Conservation (phyloP, 371 early-diverging fungal species). For the Cokeromyces recurvatus region DNA sequence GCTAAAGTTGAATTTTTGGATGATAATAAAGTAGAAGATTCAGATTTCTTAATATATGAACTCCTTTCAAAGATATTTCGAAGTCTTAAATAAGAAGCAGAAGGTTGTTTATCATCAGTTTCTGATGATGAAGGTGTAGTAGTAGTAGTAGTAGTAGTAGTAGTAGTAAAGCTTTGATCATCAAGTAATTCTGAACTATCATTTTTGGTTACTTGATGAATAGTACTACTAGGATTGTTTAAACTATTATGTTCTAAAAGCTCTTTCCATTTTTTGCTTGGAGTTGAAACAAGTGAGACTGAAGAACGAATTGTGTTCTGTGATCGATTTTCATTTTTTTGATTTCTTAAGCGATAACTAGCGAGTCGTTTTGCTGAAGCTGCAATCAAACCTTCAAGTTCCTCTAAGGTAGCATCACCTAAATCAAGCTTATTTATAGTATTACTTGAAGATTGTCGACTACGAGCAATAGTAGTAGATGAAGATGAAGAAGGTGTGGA, state of each 20-base stretch:
- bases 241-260: no score
- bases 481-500: slow-evolving; percentile 4
- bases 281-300: no score
- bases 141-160: not conserved
- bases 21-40: slow-evolving; percentile 7
- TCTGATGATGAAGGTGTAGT: not conserved
- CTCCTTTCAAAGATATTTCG: slow-evolving; percentile 23
- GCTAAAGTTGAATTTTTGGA: no score
- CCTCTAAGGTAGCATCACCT: slow-evolving; percentile 39
- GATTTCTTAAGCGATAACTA: slow-evolving; percentile 28
- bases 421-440: slow-evolving; percentile 18
- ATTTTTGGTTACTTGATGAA: no score
- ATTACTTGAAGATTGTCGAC: not conserved
- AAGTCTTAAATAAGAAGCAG: slow-evolving; percentile 19
- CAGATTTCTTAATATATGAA: not conserved
- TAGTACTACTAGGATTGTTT: no score
- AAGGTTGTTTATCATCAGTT: slow-evolving; percentile 11
- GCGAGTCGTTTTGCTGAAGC: slow-evolving; percentile 42
- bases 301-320: no score
- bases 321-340: no score
- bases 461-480: not conserved
- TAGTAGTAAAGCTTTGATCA: not conserved
- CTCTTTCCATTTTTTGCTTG: slow-evolving; percentile 7
- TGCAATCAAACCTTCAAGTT: slow-evolving; percentile 43
- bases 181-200: not conserved